Base-by-base conservation (phyloP, 192 early-diverging fungal genomes). In the Thamnidium elegans region DNA sequence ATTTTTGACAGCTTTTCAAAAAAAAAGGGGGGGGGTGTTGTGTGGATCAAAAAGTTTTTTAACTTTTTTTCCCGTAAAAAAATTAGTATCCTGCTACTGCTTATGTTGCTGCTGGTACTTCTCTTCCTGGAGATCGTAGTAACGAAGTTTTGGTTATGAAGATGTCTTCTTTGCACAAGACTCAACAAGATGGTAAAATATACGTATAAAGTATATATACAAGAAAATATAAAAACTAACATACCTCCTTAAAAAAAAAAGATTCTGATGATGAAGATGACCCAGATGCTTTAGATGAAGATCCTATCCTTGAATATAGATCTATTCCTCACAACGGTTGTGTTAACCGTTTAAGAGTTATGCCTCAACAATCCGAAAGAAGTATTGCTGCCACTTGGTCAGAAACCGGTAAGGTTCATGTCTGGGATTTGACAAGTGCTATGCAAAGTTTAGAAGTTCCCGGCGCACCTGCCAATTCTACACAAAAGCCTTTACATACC, bases 131-230 rank as follows among this genome's bases (percentile, higher is more conserved):
- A 13, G 73, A 86, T 30, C 85, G 86, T 65, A 88, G 92, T 73
- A 98, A 98, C 78, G 91, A 97, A 68, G 71, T 99, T 32, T 80
- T 96, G 36, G 73, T 99, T 45, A 94, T 99, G 89, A 98, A 98
- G 77, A 88, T 97, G 92, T 90, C 89, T 43, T 90, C 94, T 64
- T 74, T 99, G 30, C 89, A 94, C 68, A 88, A 89, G 65, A 99
- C 96, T 19, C 93, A 94, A 79, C 82, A 94, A 71, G 93, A 96
- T 74, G 93, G 93, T 68, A 71, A 72, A n/a, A n/a, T n/a, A 59
- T 59, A 34, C n/a, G 42, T 9, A 36, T 55, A 15, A 55, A 11
- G 3, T n/a, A n/a, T n/a, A 55, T 0, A 11, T 13, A 39, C 8
- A 39, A n/a, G 1, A 17, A 36, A 39, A 10, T 21, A 34, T 20